Evolutionary conservation across 2,329 filamentous ascomycete genomes (phyloP).

Genomic region (Beauveria bassiana): DNA sequence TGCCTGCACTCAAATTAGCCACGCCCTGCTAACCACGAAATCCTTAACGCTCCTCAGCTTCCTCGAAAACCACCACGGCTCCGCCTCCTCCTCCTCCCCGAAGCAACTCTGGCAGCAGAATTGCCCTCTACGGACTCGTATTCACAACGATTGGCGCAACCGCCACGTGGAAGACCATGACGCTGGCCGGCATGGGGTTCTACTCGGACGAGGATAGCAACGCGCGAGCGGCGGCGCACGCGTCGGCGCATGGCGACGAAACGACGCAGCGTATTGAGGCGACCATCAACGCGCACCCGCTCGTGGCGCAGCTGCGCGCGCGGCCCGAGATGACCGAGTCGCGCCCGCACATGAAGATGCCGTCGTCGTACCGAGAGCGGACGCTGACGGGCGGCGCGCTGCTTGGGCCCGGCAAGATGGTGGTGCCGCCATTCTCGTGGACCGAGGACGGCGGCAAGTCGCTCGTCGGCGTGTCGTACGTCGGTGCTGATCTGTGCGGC

Average conservation of each 20-base stretch:
- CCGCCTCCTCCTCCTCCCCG: background rate
- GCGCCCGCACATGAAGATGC: conserved; percentile 82
- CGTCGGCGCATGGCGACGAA: conserved; percentile 40
- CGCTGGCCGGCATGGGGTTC: conserved; percentile 29
- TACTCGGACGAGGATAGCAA: conserved; percentile 64
- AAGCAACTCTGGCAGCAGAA: conserved; percentile 17
- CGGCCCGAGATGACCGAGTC: conserved; percentile 64
- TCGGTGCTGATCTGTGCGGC: conserved; percentile 75
- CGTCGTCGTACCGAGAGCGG: conserved; percentile 56
- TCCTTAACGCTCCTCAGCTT: background rate
- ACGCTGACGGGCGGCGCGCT: conserved; percentile 80
- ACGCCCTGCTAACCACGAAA: background rate
- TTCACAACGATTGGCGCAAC: conserved; percentile 26
- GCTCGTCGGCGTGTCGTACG: conserved; percentile 65
- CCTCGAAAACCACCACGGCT: background rate
- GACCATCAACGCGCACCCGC: conserved; percentile 65
- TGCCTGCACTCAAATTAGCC: background rate
- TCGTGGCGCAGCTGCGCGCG: conserved; percentile 61
- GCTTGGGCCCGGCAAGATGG: conserved; percentile 64
- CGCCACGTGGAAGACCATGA: conserved; percentile 29
- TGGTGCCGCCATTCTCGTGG: conserved; percentile 75
- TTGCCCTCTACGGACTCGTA: conserved; percentile 23
- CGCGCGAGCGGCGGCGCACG: conserved; percentile 41
- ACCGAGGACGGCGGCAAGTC: conserved; percentile 61
- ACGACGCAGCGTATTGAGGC: conserved; percentile 56